Evolutionary conservation across 805 yeast genomes (phyloP), one percentile per base, ranked within the genome.

Genomic region (Candida arabinofermentans): DNA sequence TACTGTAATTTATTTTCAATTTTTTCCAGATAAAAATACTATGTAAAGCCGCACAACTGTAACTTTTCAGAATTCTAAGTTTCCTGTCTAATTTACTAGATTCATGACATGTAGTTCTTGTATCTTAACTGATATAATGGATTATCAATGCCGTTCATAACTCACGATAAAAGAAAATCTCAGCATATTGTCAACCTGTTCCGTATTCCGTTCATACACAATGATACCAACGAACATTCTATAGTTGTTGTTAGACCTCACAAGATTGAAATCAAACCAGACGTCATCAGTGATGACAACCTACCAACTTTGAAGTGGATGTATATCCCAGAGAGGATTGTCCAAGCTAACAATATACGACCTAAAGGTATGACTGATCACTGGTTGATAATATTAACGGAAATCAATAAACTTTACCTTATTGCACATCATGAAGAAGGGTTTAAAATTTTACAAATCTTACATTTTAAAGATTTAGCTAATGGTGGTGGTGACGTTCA

Each of bases 301-400:
- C 34, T 18, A 3, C 10, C 6, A 19, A 18, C 23, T 12, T 10
- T 12, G 9, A 17, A 31, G 10, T 31, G 24, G 23, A 17, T 31
- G 34, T 17, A 7, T 19, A 19, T 31, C 12, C 22, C 24, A 17
- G 52, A 51, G 23, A 24, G 49, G 19, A 46, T 56, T 4, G 29
- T 55, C n/a, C 51, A 53, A 2, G 39, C 49, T 2, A 49, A 47
- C 26, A 50, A 53, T 23, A 32, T 58, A 5, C 24, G 18, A 7
- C 55, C 61, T 14, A n/a, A 23, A 4, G 58, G 51, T 1, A 31
- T 44, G 18, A 22, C 24, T 2, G 35, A 17, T 1, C 49, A 48
- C 10, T 59, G 64, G 64, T 8, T 59, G 2, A 22, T 58, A 4
- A 16, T 55, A 0, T 29, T 59, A 8, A 55, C 60, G 4, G 62